Evolutionary conservation across 2,329 filamentous ascomycete genomes (phyloP).

Genomic region (Scedosporium dehoogii): DNA sequence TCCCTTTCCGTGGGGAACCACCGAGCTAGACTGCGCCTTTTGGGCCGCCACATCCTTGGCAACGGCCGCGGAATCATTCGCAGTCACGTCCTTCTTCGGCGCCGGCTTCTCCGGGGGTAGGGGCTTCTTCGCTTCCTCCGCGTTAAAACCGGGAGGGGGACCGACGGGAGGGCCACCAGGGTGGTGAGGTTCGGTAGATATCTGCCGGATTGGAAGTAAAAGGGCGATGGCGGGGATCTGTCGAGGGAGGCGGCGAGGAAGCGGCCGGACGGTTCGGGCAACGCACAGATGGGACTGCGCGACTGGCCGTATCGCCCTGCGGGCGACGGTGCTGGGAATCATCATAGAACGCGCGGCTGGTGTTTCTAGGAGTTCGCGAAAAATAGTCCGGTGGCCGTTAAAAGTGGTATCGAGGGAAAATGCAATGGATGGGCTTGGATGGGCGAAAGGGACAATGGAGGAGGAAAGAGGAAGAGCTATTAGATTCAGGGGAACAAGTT

Average conservation of each 20-base stretch:
- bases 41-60: slow-evolving; percentile 10
- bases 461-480: not conserved
- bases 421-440: not conserved
- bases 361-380: not conserved
- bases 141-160: slow-evolving; percentile 83
- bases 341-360: not conserved
- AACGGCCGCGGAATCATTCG: slow-evolving; percentile 18
- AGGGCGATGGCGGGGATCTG: slow-evolving; percentile 5
- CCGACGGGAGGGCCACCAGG: slow-evolving; percentile 39
- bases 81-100: slow-evolving; percentile 19
- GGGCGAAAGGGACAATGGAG: not conserved
- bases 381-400: not conserved
- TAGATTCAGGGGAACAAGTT: not conserved
- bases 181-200: slow-evolving; percentile 51
- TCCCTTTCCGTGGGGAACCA: not conserved
- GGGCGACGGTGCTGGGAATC: slow-evolving; percentile 2
- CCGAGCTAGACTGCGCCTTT: not conserved
- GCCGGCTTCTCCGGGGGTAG: slow-evolving; percentile 45
- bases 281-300: slow-evolving; percentile 9
- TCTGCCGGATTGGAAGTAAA: slow-evolving; percentile 39
- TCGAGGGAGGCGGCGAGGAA: slow-evolving; percentile 5
- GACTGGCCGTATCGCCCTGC: slow-evolving; percentile 8
- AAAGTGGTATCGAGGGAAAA: not conserved
- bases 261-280: slow-evolving; percentile 9
- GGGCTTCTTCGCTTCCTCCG: slow-evolving; percentile 82